Base-by-base conservation (phyloP, 2,329 filamentous ascomycete species). In the Colletotrichum kahawae region DNA sequence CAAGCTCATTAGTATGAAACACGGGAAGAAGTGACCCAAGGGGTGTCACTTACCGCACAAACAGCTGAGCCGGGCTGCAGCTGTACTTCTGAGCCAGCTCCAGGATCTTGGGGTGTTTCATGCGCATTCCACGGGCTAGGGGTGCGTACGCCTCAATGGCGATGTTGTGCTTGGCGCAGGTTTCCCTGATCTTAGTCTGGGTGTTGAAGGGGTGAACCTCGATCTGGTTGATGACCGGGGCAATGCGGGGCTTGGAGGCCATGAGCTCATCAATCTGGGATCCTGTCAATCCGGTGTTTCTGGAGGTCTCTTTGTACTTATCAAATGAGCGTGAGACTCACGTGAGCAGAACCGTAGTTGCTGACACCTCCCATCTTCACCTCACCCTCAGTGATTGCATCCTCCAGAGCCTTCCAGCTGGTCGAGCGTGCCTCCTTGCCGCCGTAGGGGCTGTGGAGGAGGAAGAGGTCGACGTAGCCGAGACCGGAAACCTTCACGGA, bases 121-220 rank as follows among this genome's bases (percentile, higher is more conserved):
- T 93, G 21, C 93, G 88, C 83, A 93, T 87, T 1, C 91, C 94
- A 66, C 93, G 89, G 4, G 92, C 94, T 4, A 97, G 89, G 7
- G 95, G 95, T 8, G 94, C 94, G 78, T 97, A 97, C 0, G 95
- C 95, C 83, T 97, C 92, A 2, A 97, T 88, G 0, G 93, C 85
- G 72, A 97, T 95, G 48, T 87, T 85, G 77, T 96, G 86, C 75
- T 90, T 85, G 71, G 90, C 87, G 80, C 95, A 95, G 78, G 91
- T 92, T 14, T 89, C 87, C 1, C 91, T 89, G 77, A 97, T 95
- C 48, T 89, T 87, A 0, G 87, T 88, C 67, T 93, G 91, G 2
- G 93, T 95, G 82, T 96, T 95, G 89, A 96, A 97, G 0, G 94
- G 94, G 76, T 96, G 94, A 2, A 96, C 90, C 82, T 96, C 93